Evolutionary conservation across 139 green algal species (phyloP).

Genomic region (Medakamo hakoo): DNA sequence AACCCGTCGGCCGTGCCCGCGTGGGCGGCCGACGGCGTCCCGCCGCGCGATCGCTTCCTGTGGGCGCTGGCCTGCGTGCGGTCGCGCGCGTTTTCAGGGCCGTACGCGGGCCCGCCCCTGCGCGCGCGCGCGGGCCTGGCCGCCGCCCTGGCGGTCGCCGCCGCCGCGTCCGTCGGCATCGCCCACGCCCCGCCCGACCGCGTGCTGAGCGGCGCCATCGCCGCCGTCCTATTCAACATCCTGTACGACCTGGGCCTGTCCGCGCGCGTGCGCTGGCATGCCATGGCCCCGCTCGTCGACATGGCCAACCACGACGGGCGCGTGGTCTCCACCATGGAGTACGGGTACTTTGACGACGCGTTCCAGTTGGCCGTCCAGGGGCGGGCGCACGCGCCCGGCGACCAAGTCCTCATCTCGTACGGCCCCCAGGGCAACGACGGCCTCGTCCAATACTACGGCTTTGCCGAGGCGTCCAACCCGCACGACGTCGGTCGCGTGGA

Average conservation of each 20-base stretch:
- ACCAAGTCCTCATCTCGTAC: slow-evolving; percentile 37
- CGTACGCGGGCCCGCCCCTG: slow-evolving; percentile 46
- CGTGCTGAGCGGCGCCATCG: slow-evolving; percentile 31
- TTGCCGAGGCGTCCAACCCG: slow-evolving; percentile 25
- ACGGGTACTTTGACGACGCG: slow-evolving; percentile 34
- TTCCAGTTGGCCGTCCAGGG: slow-evolving; percentile 13
- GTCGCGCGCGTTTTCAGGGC: slow-evolving; percentile 60
- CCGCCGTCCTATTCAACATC: slow-evolving; percentile 35
- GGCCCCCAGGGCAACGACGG: slow-evolving; percentile 29
- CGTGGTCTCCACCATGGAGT: slow-evolving; percentile 18
- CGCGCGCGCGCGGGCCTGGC: background rate
- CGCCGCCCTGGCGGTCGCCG: slow-evolving; percentile 10
- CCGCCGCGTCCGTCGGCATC: slow-evolving; percentile 6
- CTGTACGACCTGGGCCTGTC: slow-evolving; percentile 33
- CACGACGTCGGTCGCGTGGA: slow-evolving; percentile 19
- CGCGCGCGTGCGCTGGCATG: slow-evolving; percentile 29
- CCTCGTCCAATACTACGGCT: slow-evolving; percentile 42
- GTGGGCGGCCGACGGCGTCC: too few relatives aligned
- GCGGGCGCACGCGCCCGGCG: slow-evolving; percentile 3
- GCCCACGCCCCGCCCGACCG: slow-evolving; percentile 15
- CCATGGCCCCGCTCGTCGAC: slow-evolving; percentile 32
- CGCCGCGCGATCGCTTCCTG: slow-evolving; percentile 33
- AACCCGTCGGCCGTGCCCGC: too few relatives aligned
- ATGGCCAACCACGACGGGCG: slow-evolving; percentile 33
- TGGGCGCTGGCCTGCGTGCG: slow-evolving; percentile 60